Evolutionary conservation across 176 grass and related monocot species (phyloP), one percentile per base, ranked within the genome.

Genomic region (Avena sativa): DNA sequence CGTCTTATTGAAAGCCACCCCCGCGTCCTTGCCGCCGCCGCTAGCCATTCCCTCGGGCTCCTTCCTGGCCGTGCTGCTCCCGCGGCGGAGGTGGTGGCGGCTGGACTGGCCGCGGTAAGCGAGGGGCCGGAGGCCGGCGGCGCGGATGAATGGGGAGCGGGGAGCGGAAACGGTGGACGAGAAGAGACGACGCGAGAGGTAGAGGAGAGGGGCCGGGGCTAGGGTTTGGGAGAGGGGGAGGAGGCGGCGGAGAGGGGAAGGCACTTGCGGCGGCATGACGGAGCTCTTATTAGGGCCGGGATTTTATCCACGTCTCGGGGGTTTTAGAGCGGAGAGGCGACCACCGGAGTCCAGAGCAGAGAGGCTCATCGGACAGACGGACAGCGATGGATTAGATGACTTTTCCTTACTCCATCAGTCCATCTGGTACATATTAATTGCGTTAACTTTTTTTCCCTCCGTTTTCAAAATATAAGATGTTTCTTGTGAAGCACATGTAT

Each of bases 1-100:
- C 72, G 83, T 83, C 71, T 89, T 90, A 23, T 98, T 98, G 83
- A 92, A 98, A 1, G 16, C 58, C 36, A 91, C 76, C 44, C 79
- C 93, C 12, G 77, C 66, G 26, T 91, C 87, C 84, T 76, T 77
- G 51, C 86, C 71, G 47, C 65, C 64, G 4, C 36, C 57, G 58
- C 72, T 79, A 58, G 66, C 67, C 84, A 83, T 94, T 52, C 78
- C 83, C 71, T 82, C 67, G 50, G 82, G 15, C 44, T 81, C 82
- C 86, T 89, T 91, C 28, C 75, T 74, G 64, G 87, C 47, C 38
- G 91, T 81, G 85, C 86, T 95, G 56, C 82, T 92, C 82, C 86
- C 86, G 76, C 87, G 91, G 21, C 84, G 79, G 36, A 86, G 74
- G 21, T 71, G 63, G 53, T 79, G 62, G 57, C 86, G 85, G 66